phyloP scores from a whole-genome alignment of 805 yeast species.

The Vanderwaltozyma yarrowii region DNA sequence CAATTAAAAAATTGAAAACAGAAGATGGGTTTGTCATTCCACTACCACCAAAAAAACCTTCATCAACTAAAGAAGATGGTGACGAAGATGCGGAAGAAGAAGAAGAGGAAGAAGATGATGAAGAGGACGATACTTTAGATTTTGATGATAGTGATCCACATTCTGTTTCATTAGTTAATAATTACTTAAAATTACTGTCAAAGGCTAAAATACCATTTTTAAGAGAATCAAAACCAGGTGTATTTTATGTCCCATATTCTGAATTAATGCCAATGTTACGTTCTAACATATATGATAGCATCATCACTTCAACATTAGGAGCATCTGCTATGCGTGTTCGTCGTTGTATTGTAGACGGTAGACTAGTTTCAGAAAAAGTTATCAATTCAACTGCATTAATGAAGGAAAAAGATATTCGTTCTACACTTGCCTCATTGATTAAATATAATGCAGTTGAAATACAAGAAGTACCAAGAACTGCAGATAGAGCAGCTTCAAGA shows the following conservation, averaged over 20 bases:
- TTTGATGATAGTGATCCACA: slow-evolving; percentile 29
- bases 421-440: slow-evolving; percentile 55
- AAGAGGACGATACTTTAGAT: slow-evolving; percentile 22
- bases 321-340: slow-evolving; percentile 59
- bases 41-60: slow-evolving; percentile 15
- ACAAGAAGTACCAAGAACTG: slow-evolving; percentile 89
- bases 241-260: slow-evolving; percentile 53
- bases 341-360: slow-evolving; percentile 61
- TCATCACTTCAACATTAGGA: slow-evolving; percentile 54
- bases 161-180: slow-evolving; percentile 33
- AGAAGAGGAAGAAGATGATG: slow-evolving; percentile 17
- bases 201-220: slow-evolving; percentile 46
- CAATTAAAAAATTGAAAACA: slow-evolving; percentile 33
- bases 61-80: slow-evolving; percentile 4
- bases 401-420: slow-evolving; percentile 67
- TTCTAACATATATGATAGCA: slow-evolving; percentile 42
- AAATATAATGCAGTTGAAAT: slow-evolving; percentile 67
- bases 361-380: slow-evolving; percentile 75
- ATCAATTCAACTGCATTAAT: slow-evolving; percentile 66
- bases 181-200: slow-evolving; percentile 62
- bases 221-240: slow-evolving; percentile 43
- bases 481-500: slow-evolving; percentile 84
- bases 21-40: slow-evolving; percentile 31
- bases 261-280: slow-evolving; percentile 38
- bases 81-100: slow-evolving; percentile 20